Evolutionary conservation across 2,329 filamentous ascomycete species (phyloP).

Genomic region (Hirsutella minnesotensis): DNA sequence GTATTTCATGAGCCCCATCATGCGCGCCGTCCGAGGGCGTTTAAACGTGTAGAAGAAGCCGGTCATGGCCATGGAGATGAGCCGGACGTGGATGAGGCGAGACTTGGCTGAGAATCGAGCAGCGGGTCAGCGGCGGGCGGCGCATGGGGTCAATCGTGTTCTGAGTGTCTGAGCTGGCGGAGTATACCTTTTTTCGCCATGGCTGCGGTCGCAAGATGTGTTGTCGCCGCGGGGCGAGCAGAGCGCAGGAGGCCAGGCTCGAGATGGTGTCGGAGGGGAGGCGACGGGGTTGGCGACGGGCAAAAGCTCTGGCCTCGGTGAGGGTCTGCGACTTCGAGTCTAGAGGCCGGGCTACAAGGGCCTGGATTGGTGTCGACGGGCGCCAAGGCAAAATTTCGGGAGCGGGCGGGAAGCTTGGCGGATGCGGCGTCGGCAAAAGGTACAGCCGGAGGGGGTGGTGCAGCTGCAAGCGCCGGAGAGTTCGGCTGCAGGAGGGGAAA

Average conservation of each 20-base stretch:
- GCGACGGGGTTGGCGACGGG: background rate
- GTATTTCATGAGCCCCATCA: slow-evolving; percentile 97
- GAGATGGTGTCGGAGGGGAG: too few species aligned
- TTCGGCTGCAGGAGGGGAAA: too few species aligned
- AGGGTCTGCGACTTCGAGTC: background rate
- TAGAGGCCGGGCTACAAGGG: too few species aligned
- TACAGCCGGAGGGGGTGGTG: slow-evolving; percentile 3
- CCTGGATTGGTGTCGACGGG: background rate
- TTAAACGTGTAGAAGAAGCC: slow-evolving; percentile 92
- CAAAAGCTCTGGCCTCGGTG: background rate
- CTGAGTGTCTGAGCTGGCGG: too few species aligned
- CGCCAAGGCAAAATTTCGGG: slow-evolving; percentile 5
- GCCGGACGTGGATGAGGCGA: slow-evolving; percentile 82
- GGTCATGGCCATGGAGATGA: slow-evolving; percentile 97
- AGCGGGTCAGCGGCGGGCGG: background rate
- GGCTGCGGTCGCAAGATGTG: slow-evolving; percentile 1
- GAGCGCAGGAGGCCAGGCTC: too few species aligned
- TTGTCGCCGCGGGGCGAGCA: too few species aligned
- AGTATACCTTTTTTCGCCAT: slow-evolving; percentile 17
- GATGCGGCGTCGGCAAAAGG: slow-evolving; percentile 6
- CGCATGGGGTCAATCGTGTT: too few species aligned
- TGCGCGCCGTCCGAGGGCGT: slow-evolving; percentile 66
- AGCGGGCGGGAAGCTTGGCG: background rate
- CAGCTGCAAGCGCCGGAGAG: too few species aligned
- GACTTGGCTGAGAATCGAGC: slow-evolving; percentile 60